These are phyloP conservation scores for Suillus alpinus DNA, from an alignment of 768 basidiomycete genomes.

Conservation along the genomic window DNA sequence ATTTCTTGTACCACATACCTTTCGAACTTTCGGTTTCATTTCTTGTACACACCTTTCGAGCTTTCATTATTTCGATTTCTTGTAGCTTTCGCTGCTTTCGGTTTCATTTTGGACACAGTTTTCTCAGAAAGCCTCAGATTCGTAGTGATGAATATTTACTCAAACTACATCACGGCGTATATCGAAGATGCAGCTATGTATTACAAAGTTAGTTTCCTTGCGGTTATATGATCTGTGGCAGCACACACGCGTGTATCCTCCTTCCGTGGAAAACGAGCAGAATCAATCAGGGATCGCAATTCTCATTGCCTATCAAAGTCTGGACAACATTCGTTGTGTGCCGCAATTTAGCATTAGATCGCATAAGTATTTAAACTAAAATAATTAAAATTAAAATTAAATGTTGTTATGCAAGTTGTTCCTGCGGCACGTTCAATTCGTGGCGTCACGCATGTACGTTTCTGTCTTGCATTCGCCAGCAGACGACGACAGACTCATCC, in stretches of 20 bases:
- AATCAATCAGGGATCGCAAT: neutral
- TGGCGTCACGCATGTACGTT: slow-evolving; percentile 7
- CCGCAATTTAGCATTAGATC: no score
- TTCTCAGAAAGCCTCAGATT: no score
- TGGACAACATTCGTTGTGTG: no score
- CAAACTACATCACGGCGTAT: neutral
- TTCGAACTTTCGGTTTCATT: neutral
- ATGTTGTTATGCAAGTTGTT: no score
- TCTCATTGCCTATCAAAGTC: neutral
- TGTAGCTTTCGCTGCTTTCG: neutral
- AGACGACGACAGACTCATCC: slow-evolving; percentile 35
- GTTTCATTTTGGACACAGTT: neutral
- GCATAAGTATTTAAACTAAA: no score
- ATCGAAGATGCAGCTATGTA: neutral
- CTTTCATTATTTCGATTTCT: no score
- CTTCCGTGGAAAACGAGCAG: neutral
- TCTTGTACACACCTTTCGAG: neutral
- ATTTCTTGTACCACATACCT: neutral
- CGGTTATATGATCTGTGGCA: neutral
- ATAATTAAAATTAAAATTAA: no score
- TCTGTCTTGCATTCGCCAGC: slow-evolving; percentile 17
- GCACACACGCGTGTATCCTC: neutral
- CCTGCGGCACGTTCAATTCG: no score
- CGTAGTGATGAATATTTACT: no score
- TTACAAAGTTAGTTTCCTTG: neutral